Evolutionary conservation across 1,284 basidiomycete genomes (phyloP).

Genomic region (Amylostereum areolatum): DNA sequence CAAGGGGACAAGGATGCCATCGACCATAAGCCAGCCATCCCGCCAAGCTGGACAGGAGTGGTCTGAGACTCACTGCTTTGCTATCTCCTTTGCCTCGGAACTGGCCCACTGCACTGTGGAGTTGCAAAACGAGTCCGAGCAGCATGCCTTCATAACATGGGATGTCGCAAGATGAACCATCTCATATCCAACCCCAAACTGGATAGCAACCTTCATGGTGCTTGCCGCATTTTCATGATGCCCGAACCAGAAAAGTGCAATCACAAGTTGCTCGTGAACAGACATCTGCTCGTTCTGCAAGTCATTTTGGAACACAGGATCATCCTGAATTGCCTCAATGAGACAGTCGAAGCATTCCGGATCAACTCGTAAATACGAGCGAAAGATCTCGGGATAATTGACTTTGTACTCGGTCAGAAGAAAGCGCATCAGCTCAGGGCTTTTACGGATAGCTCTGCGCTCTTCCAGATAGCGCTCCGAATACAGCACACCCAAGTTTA

Average conservation of each 20-base stretch:
- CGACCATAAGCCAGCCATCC: too few relatives aligned
- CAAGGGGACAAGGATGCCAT: too few relatives aligned
- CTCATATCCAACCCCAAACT: constrained; percentile 23
- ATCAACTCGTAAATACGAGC: constrained; percentile 16
- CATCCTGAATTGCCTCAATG: constrained; percentile 13
- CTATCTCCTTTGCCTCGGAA: too few relatives aligned
- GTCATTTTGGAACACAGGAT: constrained; percentile 24
- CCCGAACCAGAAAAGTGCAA: constrained; percentile 27
- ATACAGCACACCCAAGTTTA: too few relatives aligned
- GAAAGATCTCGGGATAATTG: constrained; percentile 16
- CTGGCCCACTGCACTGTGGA: too few relatives aligned
- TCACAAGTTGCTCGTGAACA: constrained; percentile 25
- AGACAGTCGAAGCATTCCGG: constrained; percentile 22
- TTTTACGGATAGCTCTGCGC: background rate
- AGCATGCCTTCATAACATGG: too few relatives aligned
- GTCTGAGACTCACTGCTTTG: too few relatives aligned
- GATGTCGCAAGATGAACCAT: too few relatives aligned
- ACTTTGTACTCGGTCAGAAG: constrained; percentile 6
- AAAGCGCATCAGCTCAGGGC: background rate
- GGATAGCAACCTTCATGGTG: constrained; percentile 2
- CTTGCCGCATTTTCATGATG: constrained; percentile 28
- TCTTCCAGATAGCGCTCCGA: background rate
- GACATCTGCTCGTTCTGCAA: constrained; percentile 21
- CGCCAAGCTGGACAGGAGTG: too few relatives aligned
- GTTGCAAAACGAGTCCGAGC: too few relatives aligned